Conservation (phyloP, 2,329 filamentous ascomycete species). For the Sporothrix euskadiensis region DNA sequence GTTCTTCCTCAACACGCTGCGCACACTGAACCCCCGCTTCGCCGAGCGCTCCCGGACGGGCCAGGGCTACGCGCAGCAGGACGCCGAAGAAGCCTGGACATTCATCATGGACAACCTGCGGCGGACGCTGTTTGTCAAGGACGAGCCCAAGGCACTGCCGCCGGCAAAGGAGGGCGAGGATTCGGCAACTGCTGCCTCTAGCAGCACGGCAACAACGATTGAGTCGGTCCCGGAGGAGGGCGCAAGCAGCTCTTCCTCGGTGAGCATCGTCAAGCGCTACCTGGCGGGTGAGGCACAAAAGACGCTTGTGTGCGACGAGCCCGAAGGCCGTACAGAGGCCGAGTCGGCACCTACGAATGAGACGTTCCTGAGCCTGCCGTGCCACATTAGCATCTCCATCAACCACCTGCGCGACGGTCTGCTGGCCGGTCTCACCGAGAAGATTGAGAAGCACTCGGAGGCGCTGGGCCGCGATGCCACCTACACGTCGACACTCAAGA, state of each 20-base stretch:
- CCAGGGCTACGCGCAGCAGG: slow-evolving; percentile 90
- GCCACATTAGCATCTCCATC: slow-evolving; percentile 83
- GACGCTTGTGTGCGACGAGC: slow-evolving; percentile 79
- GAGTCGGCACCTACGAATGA: slow-evolving; percentile 72
- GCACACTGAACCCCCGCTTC: slow-evolving; percentile 84
- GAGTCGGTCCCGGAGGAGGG: slow-evolving; percentile 33
- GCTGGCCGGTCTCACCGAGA: slow-evolving; percentile 75
- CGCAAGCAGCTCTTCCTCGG: neutral
- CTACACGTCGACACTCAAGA: slow-evolving; percentile 90
- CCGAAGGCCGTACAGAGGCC: slow-evolving; percentile 69
- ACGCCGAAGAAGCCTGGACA: slow-evolving; percentile 97
- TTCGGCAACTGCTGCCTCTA: neutral
- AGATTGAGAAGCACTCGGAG: slow-evolving; percentile 86
- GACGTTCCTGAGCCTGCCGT: slow-evolving; percentile 87
- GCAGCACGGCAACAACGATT: slow-evolving; percentile 43
- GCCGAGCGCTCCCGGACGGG: slow-evolving; percentile 82
- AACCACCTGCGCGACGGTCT: slow-evolving; percentile 93
- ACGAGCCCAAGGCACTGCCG: slow-evolving; percentile 39
- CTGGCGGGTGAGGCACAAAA: slow-evolving; percentile 81
- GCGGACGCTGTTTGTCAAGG: slow-evolving; percentile 70
- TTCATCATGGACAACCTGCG: slow-evolving; percentile 85
- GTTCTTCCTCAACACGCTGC: slow-evolving; percentile 77
- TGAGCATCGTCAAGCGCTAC: slow-evolving; percentile 85
- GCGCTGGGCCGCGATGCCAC: slow-evolving; percentile 73
- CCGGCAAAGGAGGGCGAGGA: neutral